A percentile compares a stretch with the other conserved stretches of the same genome.
phyloP scores from a whole-genome alignment of 768 basidiomycete genomes.

The Hysterangium stoloniferum region DNA sequence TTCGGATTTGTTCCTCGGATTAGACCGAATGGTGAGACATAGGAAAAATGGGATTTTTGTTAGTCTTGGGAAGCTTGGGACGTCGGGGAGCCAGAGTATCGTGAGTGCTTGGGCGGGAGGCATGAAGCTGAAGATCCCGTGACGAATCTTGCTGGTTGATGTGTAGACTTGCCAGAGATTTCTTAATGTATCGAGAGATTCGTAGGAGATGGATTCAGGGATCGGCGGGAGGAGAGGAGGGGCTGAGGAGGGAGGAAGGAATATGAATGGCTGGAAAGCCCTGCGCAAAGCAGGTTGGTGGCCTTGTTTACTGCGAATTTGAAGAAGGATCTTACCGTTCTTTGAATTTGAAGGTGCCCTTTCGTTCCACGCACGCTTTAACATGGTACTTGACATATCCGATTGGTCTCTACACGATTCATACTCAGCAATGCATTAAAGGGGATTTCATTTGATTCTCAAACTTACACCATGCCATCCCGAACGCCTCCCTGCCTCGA shows the following conservation, averaged over 20 bases:
- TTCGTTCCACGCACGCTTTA: neutral
- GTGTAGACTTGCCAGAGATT: neutral
- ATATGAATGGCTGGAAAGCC: slow-evolving; percentile 2
- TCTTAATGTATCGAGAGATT: neutral
- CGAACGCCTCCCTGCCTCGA: neutral
- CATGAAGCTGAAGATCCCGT: slow-evolving; percentile 4
- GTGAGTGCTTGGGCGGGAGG: neutral
- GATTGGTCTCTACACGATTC: neutral
- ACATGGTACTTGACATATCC: slow-evolving; percentile 8
- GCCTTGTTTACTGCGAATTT: too few species aligned
- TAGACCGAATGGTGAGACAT: neutral
- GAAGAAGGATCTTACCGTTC: neutral
- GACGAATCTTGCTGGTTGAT: neutral
- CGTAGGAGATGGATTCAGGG: neutral
- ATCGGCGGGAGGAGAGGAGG: slow-evolving; percentile 1
- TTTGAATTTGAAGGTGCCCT: slow-evolving; percentile 2
- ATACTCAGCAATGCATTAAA: neutral
- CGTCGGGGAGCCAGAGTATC: slow-evolving; percentile 1
- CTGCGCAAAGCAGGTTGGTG: neutral
- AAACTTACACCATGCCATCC: neutral
- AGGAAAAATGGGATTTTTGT: slow-evolving; percentile 7
- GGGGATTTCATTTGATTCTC: neutral
- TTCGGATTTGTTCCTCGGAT: too few species aligned
- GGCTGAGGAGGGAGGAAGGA: slow-evolving; percentile 4
- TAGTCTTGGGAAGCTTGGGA: neutral